Base-by-base conservation (phyloP, 495 filamentous ascomycete genomes). In the Letharia lupina region DNA sequence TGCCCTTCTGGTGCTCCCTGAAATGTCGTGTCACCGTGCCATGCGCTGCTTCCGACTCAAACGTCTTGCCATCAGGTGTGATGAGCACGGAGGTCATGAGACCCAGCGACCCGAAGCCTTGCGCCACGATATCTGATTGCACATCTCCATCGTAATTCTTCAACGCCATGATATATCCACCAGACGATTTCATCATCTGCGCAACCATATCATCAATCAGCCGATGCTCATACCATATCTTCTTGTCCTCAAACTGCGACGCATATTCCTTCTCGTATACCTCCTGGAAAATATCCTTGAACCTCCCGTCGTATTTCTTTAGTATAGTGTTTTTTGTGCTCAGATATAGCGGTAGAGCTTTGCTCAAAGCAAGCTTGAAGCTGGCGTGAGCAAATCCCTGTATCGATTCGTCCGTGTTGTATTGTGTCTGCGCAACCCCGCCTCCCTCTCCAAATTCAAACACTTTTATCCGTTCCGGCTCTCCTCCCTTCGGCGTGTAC, bases 91-190 rank as follows among this genome's bases (percentile, higher is more conserved):
- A 96, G 73, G 93, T 98, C 94, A 98, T 98, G 63, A 98, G 87
- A 72, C 94, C 94, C 23, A 98, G 87, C 60, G 93, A 97, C 70
- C 94, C 94, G 76, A 98, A 98, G 67, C 94, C 94, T 82, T 98
- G 94, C 63, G 94, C 94, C 67, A 98, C 88, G 68, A 98, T 91
- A 75, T 98, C 94, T 78, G 93, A 96, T 83, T 96, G 94, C 64
- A 98, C 94, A 70, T 98, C 94, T 76, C 94, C 94, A 74, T 98
- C 94, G 81, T 98, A 98, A 83, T 98, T 98, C 86, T 98, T 98
- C 73, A 98, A 83, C 66, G 94, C 94, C 84, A 98, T 98, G 76
- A 98, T 83, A 78, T 90, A 96, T 65, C 94, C 94, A 67, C 94
- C 91, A 71, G 88, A 87, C 77, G 86, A 90, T 86, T 98, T 98